Base-by-base conservation (phyloP, 2,329 filamentous ascomycete species). In the Pseudogymnoascus sp. region DNA sequence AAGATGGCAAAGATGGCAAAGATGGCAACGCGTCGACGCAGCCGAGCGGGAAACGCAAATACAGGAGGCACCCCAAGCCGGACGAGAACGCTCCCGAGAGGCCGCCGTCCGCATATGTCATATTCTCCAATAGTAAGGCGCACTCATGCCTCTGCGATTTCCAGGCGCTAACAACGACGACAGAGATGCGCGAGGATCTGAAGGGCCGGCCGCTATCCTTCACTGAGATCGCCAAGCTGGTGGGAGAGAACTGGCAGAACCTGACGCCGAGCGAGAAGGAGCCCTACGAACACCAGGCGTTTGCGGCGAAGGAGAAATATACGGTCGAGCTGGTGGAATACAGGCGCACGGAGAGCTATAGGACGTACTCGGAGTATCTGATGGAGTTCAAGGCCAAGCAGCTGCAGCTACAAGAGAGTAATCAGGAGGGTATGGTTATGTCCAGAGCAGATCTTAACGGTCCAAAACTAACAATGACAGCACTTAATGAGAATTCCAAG, bases 21-120 rank as follows among this genome's bases (percentile, higher is more conserved):
- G 79, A 79, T 62, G 78, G 77, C 37, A 72, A 68, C 50, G 77
- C 69, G 5, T 75, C 71, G 14, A 73, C 77, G 21, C 75, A 80
- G 23, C 78, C 78, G 25, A 69, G 70, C 14, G 74, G 77, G 18
- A 92, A 92, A 74, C 80, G 89, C 53, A 92, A 91, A 71, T 92
- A 92, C 69, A 81, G 88, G 63, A 80, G 89, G 37, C 89, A 92
- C 75, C 89, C 89, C 10, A 91, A 91, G 84, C 80, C 89, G 3
- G 90, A 94, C 68, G 87, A 91, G 64, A 85, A 90, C 76, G 90
- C 90, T 0, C 90, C 90, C 1, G 89, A 92, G 70, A 81, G 90
- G 23, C 89, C 90, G 1, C 88, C 89, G 0, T 93, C 90, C 4
- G 90, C 90, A 60, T 93, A 93, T 75, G 90, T 93, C 11, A 82